Evolutionary conservation across 2,329 filamentous ascomycete species (phyloP), one percentile per base, ranked within the genome.

Genomic region (Arthrobotrys megalospora): DNA sequence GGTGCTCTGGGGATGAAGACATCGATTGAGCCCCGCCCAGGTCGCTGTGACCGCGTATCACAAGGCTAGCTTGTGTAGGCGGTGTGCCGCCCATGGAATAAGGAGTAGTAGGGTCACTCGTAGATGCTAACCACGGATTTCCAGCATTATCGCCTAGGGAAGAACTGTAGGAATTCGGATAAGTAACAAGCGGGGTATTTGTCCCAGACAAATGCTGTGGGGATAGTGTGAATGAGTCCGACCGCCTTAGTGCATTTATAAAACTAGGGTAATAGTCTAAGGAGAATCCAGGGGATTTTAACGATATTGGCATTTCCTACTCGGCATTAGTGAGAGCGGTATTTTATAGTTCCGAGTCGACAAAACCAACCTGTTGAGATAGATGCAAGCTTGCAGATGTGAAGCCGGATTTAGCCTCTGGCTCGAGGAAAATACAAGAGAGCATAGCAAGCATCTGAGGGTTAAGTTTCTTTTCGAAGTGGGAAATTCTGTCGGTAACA

Each of bases 381-480:
- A 90, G 84, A 71, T 86, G 86, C 1, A 87, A 87, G 79, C 89
- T 89, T 14, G 87, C 86, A 80, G 90, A 90, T 3, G 89, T 88
- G 24, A 89, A 85, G 60, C 86, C 86, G 73, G 90, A 87, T 50
- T 88, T 86, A 0, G 87, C 85, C 11, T 87, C 86, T 0, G 89
- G 83, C 52, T 91, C 90, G 80, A 88, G 89, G 82, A 92, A 91
- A 72, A 92, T 88, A 82, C 90, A 92, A 0, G 90, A 90, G 32
- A 92, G 86, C 89, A 92, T 91, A 7, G 90, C 90, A 66, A 92
- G 82, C 90, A 92, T 92, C 83, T 92, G 90, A 11, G 91, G 84
- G 77, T 92, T 90, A 5, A 88, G 89, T 34, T 87, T 85, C 65
- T 84, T 86, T 82, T 91, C 90, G 81, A 89, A 92, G 82, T 91